Evolutionary conservation across 176 grass and related monocot genomes (phyloP).

Genomic region (Aegilops longissima): DNA sequence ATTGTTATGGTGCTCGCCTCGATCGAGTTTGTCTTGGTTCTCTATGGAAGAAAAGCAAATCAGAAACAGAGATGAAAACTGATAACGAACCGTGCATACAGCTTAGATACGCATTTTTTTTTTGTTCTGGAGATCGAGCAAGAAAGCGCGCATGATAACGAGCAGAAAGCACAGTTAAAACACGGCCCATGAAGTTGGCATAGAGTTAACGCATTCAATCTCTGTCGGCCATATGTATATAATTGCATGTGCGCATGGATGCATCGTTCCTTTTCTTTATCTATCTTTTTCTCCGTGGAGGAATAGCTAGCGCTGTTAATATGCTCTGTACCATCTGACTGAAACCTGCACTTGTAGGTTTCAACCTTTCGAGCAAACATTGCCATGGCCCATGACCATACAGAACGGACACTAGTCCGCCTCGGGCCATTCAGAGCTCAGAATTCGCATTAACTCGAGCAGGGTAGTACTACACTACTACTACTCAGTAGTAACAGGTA

Average conservation of each 20-base stretch:
- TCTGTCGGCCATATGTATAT: background rate
- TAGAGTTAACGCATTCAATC: background rate
- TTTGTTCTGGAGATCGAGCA: background rate
- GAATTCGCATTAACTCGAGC: conserved; percentile 1
- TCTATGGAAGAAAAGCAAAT: background rate
- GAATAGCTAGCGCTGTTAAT: conserved; percentile 4
- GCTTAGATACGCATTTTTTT: background rate
- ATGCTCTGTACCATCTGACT: conserved; percentile 12
- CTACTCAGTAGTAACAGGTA: background rate
- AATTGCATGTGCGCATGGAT: conserved; percentile 8
- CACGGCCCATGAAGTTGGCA: background rate
- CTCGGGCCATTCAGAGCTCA: conserved; percentile 12
- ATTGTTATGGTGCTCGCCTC: background rate
- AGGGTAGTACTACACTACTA: background rate
- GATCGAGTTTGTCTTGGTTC: background rate
- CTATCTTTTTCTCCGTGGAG: background rate
- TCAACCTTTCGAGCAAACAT: conserved; percentile 1
- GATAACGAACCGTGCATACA: background rate
- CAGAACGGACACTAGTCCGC: background rate
- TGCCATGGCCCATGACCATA: background rate
- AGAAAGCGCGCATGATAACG: background rate
- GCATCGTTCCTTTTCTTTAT: background rate
- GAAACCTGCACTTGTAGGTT: background rate
- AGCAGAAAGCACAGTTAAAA: background rate
- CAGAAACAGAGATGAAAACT: background rate